Base-by-base conservation (phyloP, 176 grass and related monocot species). In the Ananas comosus region DNA sequence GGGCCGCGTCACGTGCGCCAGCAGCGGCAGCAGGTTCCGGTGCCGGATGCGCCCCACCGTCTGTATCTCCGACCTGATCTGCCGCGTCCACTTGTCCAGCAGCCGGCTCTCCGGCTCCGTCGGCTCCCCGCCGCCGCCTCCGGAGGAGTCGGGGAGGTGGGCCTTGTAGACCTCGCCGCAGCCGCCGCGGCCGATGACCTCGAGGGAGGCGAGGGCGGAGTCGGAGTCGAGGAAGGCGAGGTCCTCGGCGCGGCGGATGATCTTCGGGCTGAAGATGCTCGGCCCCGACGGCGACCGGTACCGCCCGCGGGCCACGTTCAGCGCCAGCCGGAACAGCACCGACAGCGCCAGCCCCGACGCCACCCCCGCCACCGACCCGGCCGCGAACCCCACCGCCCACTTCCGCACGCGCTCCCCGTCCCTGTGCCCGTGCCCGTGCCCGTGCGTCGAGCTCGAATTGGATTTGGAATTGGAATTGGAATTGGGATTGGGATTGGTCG, bases 141-240 rank as follows among this genome's bases (percentile, higher is more conserved):
- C n/a, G 4, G 56, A 4, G 56, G 3, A 1, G 56, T 61, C 21
- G 3, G 74, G 74, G 11, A 92, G 64, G 68, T 81, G 69, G 14
- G 80, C 76, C 82, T 92, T 92, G 70, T 83, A 92, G 58, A 96
- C 93, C 86, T 96, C 85, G 47, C 89, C 93, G 74, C 88, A 87
- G 6, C 83, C 93, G 33, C 93, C 93, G 63, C 82, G 84, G 7
- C 92, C 92, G 29, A 96, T 92, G 74, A 87, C 64, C 12, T 71
- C 19, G 24, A 92, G 83, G 8, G 83, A 66, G 11, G 73, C 51
- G 1, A 89, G 71, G 13, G 76, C 76, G 21, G 89, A 88, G 0
- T 96, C 83, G 72, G 87, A 87, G 69, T 96, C 83, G 12, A 96
- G 84, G 76, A 96, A 96, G 28, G 86, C 70, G 7, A 96, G 83